Conservation (phyloP, 1,284 basidiomycete species). For the Singerocomus inundabilis region DNA sequence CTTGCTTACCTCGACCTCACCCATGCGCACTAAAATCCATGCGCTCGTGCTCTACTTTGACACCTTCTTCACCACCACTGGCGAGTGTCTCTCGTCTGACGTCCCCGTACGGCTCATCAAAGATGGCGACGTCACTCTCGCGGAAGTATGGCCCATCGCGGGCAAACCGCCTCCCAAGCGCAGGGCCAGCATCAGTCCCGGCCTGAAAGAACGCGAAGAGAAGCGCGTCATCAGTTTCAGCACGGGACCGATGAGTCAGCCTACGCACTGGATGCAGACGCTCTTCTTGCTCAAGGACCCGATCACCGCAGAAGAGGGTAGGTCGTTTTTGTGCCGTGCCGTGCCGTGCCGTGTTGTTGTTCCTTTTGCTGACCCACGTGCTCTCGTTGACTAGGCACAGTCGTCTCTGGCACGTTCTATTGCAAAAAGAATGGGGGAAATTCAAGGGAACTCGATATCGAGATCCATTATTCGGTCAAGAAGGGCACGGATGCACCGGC, state of each 20-base stretch:
- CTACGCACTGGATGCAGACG: conserved; percentile 99
- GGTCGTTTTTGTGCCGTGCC: conserved; percentile 12
- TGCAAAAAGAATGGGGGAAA: conserved; percentile 83
- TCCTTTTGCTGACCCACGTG: background rate
- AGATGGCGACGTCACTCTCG: conserved; percentile 60
- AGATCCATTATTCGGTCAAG: conserved; percentile 80
- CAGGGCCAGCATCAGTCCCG: conserved; percentile 41
- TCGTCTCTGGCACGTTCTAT: conserved; percentile 79
- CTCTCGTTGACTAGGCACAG: conserved; percentile 50
- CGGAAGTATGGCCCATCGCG: conserved; percentile 74
- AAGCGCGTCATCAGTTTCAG: conserved; percentile 79
- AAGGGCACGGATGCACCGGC: conserved; percentile 30
- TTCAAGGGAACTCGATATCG: conserved; percentile 86
- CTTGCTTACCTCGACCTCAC: conserved; percentile 58
- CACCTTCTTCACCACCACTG: conserved; percentile 78
- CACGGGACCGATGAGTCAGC: conserved; percentile 82
- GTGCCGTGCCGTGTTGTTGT: background rate
- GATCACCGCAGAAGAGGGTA: conserved; percentile 71
- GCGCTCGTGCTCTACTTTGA: conserved; percentile 94
- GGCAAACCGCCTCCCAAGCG: conserved; percentile 55
- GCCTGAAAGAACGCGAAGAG: conserved; percentile 39
- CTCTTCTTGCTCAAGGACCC: conserved; percentile 85
- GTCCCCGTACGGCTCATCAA: conserved; percentile 53
- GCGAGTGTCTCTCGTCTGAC: conserved; percentile 50
- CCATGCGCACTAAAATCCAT: conserved; percentile 64